phyloP scores from a whole-genome alignment of 345 rosid genomes.

The Dipteronia dyeriana region DNA sequence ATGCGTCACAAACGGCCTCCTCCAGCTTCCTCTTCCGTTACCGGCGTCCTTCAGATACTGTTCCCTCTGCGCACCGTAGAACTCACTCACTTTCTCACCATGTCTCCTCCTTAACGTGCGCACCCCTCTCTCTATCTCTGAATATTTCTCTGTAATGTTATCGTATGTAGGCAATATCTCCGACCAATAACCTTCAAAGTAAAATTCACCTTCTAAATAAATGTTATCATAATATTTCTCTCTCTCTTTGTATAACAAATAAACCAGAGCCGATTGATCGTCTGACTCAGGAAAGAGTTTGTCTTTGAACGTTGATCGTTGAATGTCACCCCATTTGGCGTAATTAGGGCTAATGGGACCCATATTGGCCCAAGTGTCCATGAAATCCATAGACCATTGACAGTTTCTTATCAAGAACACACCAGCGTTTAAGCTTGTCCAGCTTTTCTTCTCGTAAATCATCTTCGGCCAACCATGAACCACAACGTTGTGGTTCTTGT shows the following conservation, averaged over 20 bases:
- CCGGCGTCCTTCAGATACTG: constrained; percentile 48
- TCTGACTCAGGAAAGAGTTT: constrained; percentile 84
- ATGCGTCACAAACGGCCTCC: constrained; percentile 85
- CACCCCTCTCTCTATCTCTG: constrained; percentile 50
- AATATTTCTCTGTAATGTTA: constrained; percentile 58
- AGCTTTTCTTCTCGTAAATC: constrained; percentile 62
- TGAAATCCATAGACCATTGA: constrained; percentile 96
- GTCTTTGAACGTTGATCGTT: constrained; percentile 71
- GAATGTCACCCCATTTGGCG: constrained; percentile 68
- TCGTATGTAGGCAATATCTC: constrained; percentile 50
- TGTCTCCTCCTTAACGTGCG: constrained; percentile 63
- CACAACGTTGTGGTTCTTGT: constrained; percentile 67
- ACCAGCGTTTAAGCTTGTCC: constrained; percentile 93
- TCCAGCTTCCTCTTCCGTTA: constrained; percentile 55
- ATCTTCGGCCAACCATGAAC: constrained; percentile 89
- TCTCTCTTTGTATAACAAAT: constrained; percentile 52
- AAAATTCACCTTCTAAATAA: constrained; percentile 72
- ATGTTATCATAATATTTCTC: constrained; percentile 57
- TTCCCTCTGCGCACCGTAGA: constrained; percentile 67
- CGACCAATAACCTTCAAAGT: constrained; percentile 78
- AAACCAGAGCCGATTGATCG: constrained; percentile 84
- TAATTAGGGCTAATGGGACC: constrained; percentile 69
- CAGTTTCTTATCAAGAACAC: constrained; percentile 82
- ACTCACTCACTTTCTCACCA: constrained; percentile 82
- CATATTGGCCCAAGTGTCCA: constrained; percentile 70